phyloP scores from a whole-genome alignment of 345 rosid species.

The Sisymbrium altissimum region DNA sequence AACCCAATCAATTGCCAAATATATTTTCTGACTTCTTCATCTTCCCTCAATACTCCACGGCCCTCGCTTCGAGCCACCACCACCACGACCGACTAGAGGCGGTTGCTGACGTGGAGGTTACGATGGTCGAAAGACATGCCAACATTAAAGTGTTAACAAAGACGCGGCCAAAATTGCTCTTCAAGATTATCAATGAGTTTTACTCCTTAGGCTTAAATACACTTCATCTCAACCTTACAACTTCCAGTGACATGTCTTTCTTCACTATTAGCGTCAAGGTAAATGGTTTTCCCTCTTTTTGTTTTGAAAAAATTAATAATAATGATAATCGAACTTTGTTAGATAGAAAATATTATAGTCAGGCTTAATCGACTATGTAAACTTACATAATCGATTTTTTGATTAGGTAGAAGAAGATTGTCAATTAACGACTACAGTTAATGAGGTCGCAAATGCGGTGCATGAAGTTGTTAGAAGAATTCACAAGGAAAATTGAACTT shows the following conservation, averaged over 20 bases:
- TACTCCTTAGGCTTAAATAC: conserved; percentile 41
- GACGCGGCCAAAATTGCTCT: conserved; percentile 47
- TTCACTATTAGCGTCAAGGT: conserved; percentile 64
- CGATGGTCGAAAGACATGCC: conserved; percentile 53
- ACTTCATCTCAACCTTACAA: conserved; percentile 60
- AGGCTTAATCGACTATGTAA: neutral
- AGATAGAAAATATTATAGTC: neutral
- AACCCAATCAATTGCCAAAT: neutral
- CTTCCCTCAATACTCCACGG: conserved; percentile 54
- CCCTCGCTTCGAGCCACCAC: neutral
- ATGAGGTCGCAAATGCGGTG: conserved; percentile 25
- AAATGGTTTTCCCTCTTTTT: neutral
- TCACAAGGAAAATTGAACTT: neutral
- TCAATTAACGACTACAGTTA: conserved; percentile 13
- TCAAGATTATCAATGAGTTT: conserved; percentile 50
- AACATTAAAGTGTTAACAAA: conserved; percentile 54
- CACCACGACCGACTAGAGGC: conserved; percentile 19
- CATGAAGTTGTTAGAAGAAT: conserved; percentile 28
- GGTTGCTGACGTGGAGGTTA: conserved; percentile 60
- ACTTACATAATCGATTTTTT: neutral
- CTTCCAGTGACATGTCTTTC: conserved; percentile 43
- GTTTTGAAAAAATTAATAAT: neutral
- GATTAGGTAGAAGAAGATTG: conserved; percentile 17
- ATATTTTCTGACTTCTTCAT: conserved; percentile 50
- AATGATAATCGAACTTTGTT: neutral